phyloP scores from a whole-genome alignment of 2,329 filamentous ascomycete species.

The Rhinocladiella mackenziei region DNA sequence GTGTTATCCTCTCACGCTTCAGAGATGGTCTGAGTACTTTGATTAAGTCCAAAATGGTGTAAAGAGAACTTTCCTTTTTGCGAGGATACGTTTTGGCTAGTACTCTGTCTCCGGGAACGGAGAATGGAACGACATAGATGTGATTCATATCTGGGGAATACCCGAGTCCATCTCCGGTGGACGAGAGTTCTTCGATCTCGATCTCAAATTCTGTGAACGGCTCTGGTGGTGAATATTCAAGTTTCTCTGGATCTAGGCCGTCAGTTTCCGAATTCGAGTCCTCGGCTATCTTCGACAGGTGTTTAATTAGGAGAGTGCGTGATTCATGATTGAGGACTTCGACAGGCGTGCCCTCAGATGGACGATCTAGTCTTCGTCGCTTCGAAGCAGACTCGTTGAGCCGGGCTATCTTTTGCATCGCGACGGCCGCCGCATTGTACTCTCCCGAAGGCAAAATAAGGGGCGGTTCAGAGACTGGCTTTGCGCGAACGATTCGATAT shows the following conservation, averaged over 20 bases:
- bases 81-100: slow-evolving; percentile 74
- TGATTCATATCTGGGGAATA: slow-evolving; percentile 55
- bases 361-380: too few relatives aligned
- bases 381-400: not conserved
- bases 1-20: slow-evolving; percentile 69
- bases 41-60: slow-evolving; percentile 78
- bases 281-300: too few relatives aligned
- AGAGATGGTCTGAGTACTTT: slow-evolving; percentile 69
- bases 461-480: too few relatives aligned
- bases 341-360: slow-evolving; percentile 15
- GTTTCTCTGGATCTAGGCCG: not conserved
- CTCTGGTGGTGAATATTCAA: not conserved
- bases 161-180: slow-evolving; percentile 86
- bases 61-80: slow-evolving; percentile 61
- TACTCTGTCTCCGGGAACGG: slow-evolving; percentile 76
- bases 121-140: slow-evolving; percentile 75
- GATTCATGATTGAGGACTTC: slow-evolving; percentile 22
- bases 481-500: too few relatives aligned
- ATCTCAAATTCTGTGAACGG: slow-evolving; percentile 64
- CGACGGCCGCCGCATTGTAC: slow-evolving; percentile 16
- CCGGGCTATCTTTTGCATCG: slow-evolving; percentile 4
- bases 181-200: slow-evolving; percentile 76
- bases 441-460: slow-evolving; percentile 2
- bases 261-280: too few relatives aligned
- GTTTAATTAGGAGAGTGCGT: slow-evolving; percentile 7